These are phyloP conservation scores for Mortierella claussenii DNA, from an alignment of 192 early-diverging fungal genomes.

Conservation along the genomic window DNA sequence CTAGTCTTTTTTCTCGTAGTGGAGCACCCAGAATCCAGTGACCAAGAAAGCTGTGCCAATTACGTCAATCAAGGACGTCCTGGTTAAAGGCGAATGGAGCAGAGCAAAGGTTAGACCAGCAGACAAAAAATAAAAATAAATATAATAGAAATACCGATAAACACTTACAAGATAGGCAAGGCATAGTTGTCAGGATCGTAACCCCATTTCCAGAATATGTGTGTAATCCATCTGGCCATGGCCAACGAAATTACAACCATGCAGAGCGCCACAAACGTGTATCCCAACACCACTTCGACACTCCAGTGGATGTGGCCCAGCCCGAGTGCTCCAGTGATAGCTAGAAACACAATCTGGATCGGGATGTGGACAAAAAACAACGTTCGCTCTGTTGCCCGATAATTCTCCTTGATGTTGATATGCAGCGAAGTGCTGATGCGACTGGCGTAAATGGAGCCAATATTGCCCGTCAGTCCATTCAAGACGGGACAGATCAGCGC, in stretches of 20 bases:
- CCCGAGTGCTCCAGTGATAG: constrained; percentile 13
- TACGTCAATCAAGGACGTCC: constrained; percentile 77
- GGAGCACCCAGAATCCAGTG: constrained; percentile 52
- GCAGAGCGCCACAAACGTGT: constrained; percentile 10
- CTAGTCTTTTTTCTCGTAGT: too few relatives aligned
- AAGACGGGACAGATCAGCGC: constrained; percentile 76
- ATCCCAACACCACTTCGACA: constrained; percentile 4
- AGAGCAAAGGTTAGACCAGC: background rate
- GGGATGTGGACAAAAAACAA: constrained; percentile 77
- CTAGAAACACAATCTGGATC: constrained; percentile 70
- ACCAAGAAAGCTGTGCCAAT: constrained; percentile 73
- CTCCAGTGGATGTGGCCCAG: constrained; percentile 40
- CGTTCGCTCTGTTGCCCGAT: constrained; percentile 63
- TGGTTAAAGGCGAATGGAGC: constrained; percentile 41
- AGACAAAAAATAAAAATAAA: background rate
- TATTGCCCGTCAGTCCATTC: constrained; percentile 78
- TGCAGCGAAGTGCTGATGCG: constrained; percentile 82
- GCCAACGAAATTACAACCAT: constrained; percentile 61
- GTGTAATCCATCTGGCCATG: constrained; percentile 67
- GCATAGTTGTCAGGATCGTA: constrained; percentile 86
- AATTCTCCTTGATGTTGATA: constrained; percentile 55
- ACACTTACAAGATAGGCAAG: constrained; percentile 66
- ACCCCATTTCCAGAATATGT: constrained; percentile 69
- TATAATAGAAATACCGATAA: background rate
- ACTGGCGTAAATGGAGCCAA: constrained; percentile 83